phyloP scores from a whole-genome alignment of 2,329 filamentous ascomycete species.

The Ceratocystiopsis minuta region DNA sequence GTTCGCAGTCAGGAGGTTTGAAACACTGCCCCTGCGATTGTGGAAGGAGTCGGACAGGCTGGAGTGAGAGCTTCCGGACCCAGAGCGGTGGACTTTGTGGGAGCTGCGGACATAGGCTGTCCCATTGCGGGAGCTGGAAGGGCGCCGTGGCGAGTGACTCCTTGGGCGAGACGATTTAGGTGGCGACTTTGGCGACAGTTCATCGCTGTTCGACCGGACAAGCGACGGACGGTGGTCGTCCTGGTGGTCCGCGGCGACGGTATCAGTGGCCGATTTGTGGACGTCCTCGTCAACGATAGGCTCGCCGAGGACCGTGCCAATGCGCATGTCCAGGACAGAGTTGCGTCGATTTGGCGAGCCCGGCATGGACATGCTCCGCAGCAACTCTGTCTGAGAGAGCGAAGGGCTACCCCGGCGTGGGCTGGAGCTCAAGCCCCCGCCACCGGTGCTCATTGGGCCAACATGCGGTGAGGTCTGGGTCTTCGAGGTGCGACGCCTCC shows the following conservation, averaged over 20 bases:
- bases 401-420: conserved; percentile 48
- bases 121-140: conserved; percentile 56
- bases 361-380: conserved; percentile 50
- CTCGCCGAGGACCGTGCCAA: conserved; percentile 42
- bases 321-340: conserved; percentile 30
- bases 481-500: conserved; percentile 75
- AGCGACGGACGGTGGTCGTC: conserved; percentile 26
- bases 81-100: conserved; percentile 67
- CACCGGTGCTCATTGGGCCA: conserved; percentile 28
- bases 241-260: conserved; percentile 12
- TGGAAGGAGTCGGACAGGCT: conserved; percentile 48
- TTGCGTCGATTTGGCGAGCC: conserved; percentile 37
- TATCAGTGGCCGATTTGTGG: conserved; percentile 10
- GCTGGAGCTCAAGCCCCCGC: conserved; percentile 20
- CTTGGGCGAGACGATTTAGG: conserved; percentile 35
- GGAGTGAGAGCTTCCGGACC: conserved; percentile 85
- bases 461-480: conserved; percentile 59
- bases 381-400: conserved; percentile 45
- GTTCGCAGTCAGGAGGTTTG: conserved; percentile 55
- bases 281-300: conserved; percentile 20
- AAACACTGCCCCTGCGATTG: conserved; percentile 52
- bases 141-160: conserved; percentile 68
- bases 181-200: conserved; percentile 20
- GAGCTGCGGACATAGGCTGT: conserved; percentile 43
- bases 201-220: conserved; percentile 29